These are phyloP conservation scores for Trichocomaceae sp. DNA, from an alignment of 2,329 filamentous ascomycete genomes.

Conservation along the genomic window DNA sequence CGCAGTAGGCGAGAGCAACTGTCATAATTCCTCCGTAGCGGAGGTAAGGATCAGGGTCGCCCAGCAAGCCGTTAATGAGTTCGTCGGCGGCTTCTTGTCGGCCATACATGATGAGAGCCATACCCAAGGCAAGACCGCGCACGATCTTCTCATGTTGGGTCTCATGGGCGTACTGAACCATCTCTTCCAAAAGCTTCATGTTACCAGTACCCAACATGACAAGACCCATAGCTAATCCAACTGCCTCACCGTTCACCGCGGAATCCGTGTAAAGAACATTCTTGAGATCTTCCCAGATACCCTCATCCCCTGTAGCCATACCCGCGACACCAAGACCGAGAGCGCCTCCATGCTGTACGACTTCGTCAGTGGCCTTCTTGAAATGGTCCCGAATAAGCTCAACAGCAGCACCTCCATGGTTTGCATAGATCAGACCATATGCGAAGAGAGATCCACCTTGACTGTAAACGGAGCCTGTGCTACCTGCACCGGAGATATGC, in stretches of 20 bases:
- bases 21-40: slow-evolving; percentile 98
- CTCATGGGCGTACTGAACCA: slow-evolving; percentile 96
- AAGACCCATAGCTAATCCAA: slow-evolving; percentile 90
- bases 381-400: slow-evolving; percentile 44
- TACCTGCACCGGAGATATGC: slow-evolving; percentile 54
- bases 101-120: slow-evolving; percentile 97
- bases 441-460: slow-evolving; percentile 95
- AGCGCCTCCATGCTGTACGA: slow-evolving; percentile 94
- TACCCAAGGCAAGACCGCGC: slow-evolving; percentile 86
- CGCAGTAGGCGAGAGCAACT: slow-evolving; percentile 95
- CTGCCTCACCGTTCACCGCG: slow-evolving; percentile 92
- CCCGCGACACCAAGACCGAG: slow-evolving; percentile 92
- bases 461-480: slow-evolving; percentile 82
- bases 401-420: slow-evolving; percentile 82
- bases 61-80: slow-evolving; percentile 85
- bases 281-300: slow-evolving; percentile 87
- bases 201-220: slow-evolving; percentile 99
- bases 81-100: slow-evolving; percentile 92
- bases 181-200: slow-evolving; percentile 83
- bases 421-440: slow-evolving; percentile 92
- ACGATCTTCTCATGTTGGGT: slow-evolving; percentile 99
- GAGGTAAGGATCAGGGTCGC: slow-evolving; percentile 86
- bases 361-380: slow-evolving; percentile 56
- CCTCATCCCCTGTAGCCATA: slow-evolving; percentile 89
- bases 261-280: slow-evolving; percentile 87